A percentile compares a stretch with the other conserved stretches of the same genome.
Conservation (phyloP, 139 green algal species). For the Pleodorina starrii region DNA sequence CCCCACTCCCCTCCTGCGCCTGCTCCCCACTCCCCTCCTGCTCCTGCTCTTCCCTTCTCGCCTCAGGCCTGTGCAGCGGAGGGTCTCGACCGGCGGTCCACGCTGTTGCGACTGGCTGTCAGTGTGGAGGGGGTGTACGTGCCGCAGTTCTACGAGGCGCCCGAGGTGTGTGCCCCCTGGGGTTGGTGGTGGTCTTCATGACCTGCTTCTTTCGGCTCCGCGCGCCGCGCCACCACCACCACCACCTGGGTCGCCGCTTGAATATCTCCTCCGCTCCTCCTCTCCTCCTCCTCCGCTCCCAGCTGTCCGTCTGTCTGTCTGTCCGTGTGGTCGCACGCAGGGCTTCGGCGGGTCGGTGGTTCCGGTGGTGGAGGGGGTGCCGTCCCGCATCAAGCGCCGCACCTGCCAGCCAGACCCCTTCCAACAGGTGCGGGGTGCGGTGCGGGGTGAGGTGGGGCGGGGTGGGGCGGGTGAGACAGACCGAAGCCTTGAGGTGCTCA, state of each 20-base stretch:
- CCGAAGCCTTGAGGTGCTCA: too few species aligned
- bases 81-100: conserved; percentile 68
- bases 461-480: too few species aligned
- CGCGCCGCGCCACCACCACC: too few species aligned
- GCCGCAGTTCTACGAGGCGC: conserved; percentile 82
- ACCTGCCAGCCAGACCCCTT: conserved; percentile 80
- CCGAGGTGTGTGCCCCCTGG: conserved; percentile 25
- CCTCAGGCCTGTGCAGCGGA: conserved; percentile 56
- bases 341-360: conserved; percentile 79
- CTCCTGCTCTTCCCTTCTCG: neutral
- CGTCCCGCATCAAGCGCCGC: conserved; percentile 67
- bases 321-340: too few species aligned
- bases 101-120: conserved; percentile 69
- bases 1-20: neutral
- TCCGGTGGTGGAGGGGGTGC: conserved; percentile 72
- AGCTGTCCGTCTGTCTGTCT: too few species aligned
- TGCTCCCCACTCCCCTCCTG: neutral
- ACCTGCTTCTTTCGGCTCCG: too few species aligned
- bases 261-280: too few species aligned
- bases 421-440: conserved; percentile 67
- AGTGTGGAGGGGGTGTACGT: conserved; percentile 83
- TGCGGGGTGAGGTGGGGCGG: neutral
- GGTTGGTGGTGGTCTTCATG: too few species aligned
- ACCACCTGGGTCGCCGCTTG: too few species aligned
- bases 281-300: too few species aligned